Evolutionary conservation across 495 filamentous ascomycete genomes (phyloP), one percentile per base, ranked within the genome.

Genomic region (Endocarpon pusillum): DNA sequence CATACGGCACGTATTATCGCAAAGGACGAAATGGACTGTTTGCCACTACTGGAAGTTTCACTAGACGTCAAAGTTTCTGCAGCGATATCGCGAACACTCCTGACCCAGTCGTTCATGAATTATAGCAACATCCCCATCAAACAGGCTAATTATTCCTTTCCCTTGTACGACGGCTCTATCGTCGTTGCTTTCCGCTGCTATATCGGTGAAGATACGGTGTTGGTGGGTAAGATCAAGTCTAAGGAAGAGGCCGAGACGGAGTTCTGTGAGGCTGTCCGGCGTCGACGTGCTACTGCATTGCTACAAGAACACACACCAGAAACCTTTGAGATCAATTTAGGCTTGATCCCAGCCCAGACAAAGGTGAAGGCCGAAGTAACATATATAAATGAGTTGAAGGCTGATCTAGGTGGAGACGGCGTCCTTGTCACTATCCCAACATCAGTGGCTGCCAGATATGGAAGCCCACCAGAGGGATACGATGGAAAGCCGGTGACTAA

Each of bases 391-490:
- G 37, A 45, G 12, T 42, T 53, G 2, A 53, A 51, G 29, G 19
- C 32, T 0, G 38, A 48, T 21, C 25, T 23, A 3, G 39, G 29
- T 4, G 39, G 37, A 0, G 41, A 42, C 18, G 48, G 43, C 0
- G 16, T 43, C 0, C 22, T 44, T 3, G 34, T 53, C 12, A 53
- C 41, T 8, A 35, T 53, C 25, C 49, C 49, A 15, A 51, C 45
- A 2, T 46, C 38, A 16, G 34, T 53, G 7, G 49, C 47, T 3
- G 47, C 49, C 1, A 15, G 49, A 27, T 53, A 53, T 35, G 49
- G 49, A 9, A 11, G 17, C 12, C 23, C 29, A 9, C 39, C 36
- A 8, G 16, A 21, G 12, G 27, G 25, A 9, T 38, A 40, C 19
- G n/a, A 4, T 22, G 34, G 15, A 15, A 25, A 12, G 21, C 9